Conservation (phyloP, 352 stramenopile species). For the Phytophthora pseudosyringae region DNA sequence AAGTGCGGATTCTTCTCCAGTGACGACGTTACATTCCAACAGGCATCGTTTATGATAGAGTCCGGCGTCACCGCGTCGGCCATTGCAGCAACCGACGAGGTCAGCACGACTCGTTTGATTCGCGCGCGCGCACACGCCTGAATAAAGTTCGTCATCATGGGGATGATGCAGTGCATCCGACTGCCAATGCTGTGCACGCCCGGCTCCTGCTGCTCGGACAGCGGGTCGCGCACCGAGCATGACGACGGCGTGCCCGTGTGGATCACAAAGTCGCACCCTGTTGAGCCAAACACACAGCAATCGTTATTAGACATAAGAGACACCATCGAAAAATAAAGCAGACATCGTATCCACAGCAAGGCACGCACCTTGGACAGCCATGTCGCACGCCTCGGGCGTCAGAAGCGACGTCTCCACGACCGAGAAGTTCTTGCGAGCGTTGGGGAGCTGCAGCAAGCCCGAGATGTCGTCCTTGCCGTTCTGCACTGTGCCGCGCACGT, state of each 20-base stretch:
- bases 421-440: constrained; percentile 81
- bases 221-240: constrained; percentile 85
- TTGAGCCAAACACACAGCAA: constrained; percentile 1
- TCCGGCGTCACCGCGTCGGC: constrained; percentile 73
- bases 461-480: constrained; percentile 89
- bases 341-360: constrained; percentile 3
- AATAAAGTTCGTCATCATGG: constrained; percentile 94
- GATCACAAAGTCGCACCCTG: constrained; percentile 89
- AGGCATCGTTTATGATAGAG: constrained; percentile 87
- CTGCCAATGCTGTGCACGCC: constrained; percentile 90
- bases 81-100: constrained; percentile 88
- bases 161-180: constrained; percentile 92
- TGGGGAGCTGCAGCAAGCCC: constrained; percentile 70
- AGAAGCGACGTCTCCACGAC: constrained; percentile 89
- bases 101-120: constrained; percentile 86
- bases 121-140: constrained; percentile 80
- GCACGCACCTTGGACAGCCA: constrained; percentile 76
- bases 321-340: neutral
- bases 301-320: constrained; percentile 3
- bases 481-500: constrained; percentile 86
- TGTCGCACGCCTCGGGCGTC: constrained; percentile 86
- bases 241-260: constrained; percentile 88
- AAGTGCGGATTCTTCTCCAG: constrained; percentile 90
- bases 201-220: constrained; percentile 86
- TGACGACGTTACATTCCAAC: constrained; percentile 87